These are phyloP conservation scores for Diplodia seriata DNA, from an alignment of 2,329 filamentous ascomycete species.

Conservation along the genomic window DNA sequence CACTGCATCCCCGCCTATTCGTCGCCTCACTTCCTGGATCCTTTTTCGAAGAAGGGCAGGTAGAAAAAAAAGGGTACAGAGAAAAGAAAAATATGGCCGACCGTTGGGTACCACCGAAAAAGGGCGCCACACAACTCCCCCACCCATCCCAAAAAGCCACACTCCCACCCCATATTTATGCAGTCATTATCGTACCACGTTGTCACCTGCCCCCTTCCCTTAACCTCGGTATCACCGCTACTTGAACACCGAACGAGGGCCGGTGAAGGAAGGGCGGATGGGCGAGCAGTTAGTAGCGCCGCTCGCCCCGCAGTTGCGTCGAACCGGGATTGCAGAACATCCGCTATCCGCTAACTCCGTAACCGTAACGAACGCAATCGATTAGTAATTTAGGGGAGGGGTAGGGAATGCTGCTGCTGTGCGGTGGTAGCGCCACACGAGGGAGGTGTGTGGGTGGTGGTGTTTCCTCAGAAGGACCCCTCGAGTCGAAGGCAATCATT, in stretches of 20 bases:
- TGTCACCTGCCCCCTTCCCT: background rate
- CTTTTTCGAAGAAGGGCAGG: background rate
- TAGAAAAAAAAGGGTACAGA: background rate
- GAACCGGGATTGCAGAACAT: background rate
- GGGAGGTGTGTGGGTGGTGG: background rate
- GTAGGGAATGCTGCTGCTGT: background rate
- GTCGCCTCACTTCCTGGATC: background rate
- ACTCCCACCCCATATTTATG: constrained; percentile 11
- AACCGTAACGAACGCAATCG: background rate
- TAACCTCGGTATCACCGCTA: background rate
- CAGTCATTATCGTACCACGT: constrained; percentile 11
- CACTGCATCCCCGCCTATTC: background rate
- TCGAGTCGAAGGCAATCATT: background rate
- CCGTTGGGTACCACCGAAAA: background rate
- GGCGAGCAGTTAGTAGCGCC: background rate
- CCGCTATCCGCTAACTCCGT: background rate
- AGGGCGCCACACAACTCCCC: background rate
- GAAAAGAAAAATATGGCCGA: background rate
- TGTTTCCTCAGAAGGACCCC: background rate
- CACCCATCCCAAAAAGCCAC: background rate
- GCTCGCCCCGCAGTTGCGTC: background rate
- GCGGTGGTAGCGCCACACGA: background rate
- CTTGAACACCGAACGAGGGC: background rate
- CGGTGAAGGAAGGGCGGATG: background rate
- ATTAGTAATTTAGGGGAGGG: background rate